Percentiles rank a stretch among this genome's conserved stretches.
These are phyloP conservation scores for Omphalotus olearius DNA, from an alignment of 1,284 basidiomycete species.

Conservation along the genomic window DNA sequence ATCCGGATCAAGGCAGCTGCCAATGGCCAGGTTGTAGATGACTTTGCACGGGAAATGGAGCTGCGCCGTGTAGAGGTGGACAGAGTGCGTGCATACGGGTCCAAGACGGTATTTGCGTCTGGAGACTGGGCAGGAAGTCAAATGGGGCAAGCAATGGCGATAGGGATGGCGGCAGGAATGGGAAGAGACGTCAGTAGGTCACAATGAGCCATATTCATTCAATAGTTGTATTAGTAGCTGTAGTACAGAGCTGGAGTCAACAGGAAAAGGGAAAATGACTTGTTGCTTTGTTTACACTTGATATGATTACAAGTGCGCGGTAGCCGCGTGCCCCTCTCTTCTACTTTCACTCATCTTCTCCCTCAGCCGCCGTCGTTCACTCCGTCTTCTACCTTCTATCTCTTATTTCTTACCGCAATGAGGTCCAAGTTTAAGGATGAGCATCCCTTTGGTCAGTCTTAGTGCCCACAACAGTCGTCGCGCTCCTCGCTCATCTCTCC, in stretches of 20 bases:
- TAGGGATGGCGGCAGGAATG: conserved; percentile 63
- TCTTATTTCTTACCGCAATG: conserved; percentile 43
- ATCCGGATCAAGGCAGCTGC: conserved; percentile 59
- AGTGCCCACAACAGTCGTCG: conserved; percentile 14
- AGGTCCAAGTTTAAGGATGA: conserved; percentile 99
- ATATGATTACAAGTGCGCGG: neutral
- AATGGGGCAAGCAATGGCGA: conserved; percentile 55
- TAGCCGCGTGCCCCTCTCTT: conserved; percentile 3
- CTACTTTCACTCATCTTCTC: conserved; percentile 6
- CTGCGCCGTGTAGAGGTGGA: conserved; percentile 60
- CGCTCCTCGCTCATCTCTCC: conserved; percentile 25
- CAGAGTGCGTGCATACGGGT: conserved; percentile 61
- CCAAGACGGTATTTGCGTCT: conserved; percentile 69
- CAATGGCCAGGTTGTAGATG: conserved; percentile 54
- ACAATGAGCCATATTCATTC: neutral
- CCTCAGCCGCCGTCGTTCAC: conserved; percentile 2
- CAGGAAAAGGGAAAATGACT: neutral
- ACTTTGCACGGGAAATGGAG: conserved; percentile 74
- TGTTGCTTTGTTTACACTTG: conserved; percentile 7
- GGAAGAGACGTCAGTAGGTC: conserved; percentile 30
- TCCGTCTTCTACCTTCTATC: neutral
- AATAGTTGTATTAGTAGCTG: neutral
- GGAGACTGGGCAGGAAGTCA: conserved; percentile 51
- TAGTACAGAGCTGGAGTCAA: neutral
- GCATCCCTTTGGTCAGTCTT: conserved; percentile 86